phyloP scores from a whole-genome alignment of 306 rosid genomes.

The Notholithocarpus densiflorus region DNA sequence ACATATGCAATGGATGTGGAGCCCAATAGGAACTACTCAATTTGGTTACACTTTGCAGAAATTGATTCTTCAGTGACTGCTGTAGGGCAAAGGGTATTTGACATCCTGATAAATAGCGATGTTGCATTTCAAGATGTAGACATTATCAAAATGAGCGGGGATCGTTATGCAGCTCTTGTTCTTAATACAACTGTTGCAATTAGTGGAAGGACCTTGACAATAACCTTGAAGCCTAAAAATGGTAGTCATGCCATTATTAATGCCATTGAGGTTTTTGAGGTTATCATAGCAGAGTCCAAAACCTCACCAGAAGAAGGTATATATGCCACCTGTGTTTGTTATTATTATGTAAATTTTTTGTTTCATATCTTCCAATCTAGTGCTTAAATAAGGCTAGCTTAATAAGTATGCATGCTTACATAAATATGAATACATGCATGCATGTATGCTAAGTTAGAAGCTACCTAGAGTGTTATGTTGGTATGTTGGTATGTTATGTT shows the following conservation, averaged over 20 bases:
- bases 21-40: conserved; percentile 84
- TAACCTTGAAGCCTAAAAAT: conserved; percentile 57
- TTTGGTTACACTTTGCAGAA: conserved; percentile 96
- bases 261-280: conserved; percentile 86
- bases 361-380: not conserved
- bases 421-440: not conserved
- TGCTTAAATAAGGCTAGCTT: not conserved
- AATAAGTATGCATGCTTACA: not conserved
- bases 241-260: conserved; percentile 64
- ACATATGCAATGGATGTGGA: conserved; percentile 74
- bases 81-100: conserved; percentile 74
- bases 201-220: conserved; percentile 73
- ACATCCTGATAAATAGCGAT: conserved; percentile 69
- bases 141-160: conserved; percentile 70
- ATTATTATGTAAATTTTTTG: too few relatives aligned
- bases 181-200: conserved; percentile 71
- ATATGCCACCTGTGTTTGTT: not conserved
- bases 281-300: conserved; percentile 59
- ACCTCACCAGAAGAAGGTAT: conserved; percentile 86
- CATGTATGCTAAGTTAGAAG: not conserved
- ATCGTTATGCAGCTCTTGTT: conserved; percentile 66
- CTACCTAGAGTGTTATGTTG: not conserved
- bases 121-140: conserved; percentile 51
- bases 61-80: conserved; percentile 54
- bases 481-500: not conserved